These are phyloP conservation scores for Mycena alexandri DNA, from an alignment of 768 basidiomycete genomes.

Conservation along the genomic window DNA sequence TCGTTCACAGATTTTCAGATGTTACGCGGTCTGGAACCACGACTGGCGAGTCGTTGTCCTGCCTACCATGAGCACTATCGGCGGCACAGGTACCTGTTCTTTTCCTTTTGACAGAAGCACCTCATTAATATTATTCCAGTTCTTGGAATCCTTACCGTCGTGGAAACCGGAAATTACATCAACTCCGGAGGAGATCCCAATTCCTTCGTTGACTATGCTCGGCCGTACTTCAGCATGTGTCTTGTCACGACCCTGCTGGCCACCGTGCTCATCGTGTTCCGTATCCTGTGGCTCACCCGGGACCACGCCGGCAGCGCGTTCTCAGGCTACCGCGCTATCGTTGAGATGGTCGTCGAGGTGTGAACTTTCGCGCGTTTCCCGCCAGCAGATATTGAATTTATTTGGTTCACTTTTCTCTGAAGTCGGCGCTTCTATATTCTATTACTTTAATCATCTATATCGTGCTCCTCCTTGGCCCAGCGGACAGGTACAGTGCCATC, in stretches of 20 bases:
- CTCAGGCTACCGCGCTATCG: slow-evolving; percentile 27
- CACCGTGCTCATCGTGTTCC: slow-evolving; percentile 32
- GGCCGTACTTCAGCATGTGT: slow-evolving; percentile 31
- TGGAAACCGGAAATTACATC: slow-evolving; percentile 18
- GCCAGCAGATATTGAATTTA: no score
- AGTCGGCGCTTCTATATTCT: slow-evolving; percentile 29
- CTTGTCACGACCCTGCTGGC: slow-evolving; percentile 32
- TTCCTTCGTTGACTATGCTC: slow-evolving; percentile 32
- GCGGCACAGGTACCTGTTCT: slow-evolving; percentile 17
- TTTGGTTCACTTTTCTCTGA: no score
- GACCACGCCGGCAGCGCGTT: slow-evolving; percentile 24
- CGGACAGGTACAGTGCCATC: no score
- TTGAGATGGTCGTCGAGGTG: slow-evolving; percentile 28
- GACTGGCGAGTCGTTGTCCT: slow-evolving; percentile 31
- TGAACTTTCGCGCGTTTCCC: no score
- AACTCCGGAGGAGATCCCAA: slow-evolving; percentile 27
- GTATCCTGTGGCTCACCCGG: slow-evolving; percentile 34
- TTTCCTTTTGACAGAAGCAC: not conserved
- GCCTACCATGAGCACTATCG: slow-evolving; percentile 33
- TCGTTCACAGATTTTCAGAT: slow-evolving; percentile 48
- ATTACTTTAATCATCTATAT: slow-evolving; percentile 26
- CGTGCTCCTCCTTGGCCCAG: slow-evolving; percentile 23
- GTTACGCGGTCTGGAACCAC: slow-evolving; percentile 45
- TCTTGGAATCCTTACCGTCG: slow-evolving; percentile 27
- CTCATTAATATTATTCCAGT: not conserved